Evolutionary conservation across 371 early-diverging fungal species (phyloP).

Genomic region (Mucor piriformis): DNA sequence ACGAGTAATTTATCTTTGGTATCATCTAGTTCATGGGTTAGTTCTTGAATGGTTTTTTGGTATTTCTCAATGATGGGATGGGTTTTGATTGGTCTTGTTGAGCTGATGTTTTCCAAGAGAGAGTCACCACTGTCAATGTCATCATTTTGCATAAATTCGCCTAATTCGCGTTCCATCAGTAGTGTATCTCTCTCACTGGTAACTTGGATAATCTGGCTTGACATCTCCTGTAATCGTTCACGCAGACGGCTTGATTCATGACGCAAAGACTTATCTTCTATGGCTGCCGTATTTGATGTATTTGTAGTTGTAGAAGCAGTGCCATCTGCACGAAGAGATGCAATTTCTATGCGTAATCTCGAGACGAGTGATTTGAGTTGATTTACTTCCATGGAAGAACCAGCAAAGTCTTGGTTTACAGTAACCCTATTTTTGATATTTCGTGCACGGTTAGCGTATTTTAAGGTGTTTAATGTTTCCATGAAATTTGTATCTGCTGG

Average conservation of each 20-base stretch:
- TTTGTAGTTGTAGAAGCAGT: constrained; percentile 12
- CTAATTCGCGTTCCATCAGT: constrained; percentile 56
- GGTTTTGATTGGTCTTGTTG: constrained; percentile 20
- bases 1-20: constrained; percentile 39
- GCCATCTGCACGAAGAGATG: constrained; percentile 39
- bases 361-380: constrained; percentile 67
- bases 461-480: constrained; percentile 90
- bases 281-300: constrained; percentile 14
- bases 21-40: constrained; percentile 52
- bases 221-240: constrained; percentile 13
- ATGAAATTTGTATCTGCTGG: constrained; percentile 77
- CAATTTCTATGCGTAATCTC: constrained; percentile 62
- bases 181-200: constrained; percentile 65
- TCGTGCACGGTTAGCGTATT: constrained; percentile 87
- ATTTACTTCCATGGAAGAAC: constrained; percentile 60
- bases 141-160: constrained; percentile 34
- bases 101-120: constrained; percentile 17
- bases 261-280: constrained; percentile 26
- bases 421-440: constrained; percentile 85
- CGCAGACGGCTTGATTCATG: constrained; percentile 24
- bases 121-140: constrained; percentile 7
- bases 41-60: constrained; percentile 53
- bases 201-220: constrained; percentile 45
- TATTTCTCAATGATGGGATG: constrained; percentile 61
- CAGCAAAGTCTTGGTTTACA: constrained; percentile 70